Base-by-base conservation (phyloP, 306 rosid genomes). In the Lathyrus oleraceus region DNA sequence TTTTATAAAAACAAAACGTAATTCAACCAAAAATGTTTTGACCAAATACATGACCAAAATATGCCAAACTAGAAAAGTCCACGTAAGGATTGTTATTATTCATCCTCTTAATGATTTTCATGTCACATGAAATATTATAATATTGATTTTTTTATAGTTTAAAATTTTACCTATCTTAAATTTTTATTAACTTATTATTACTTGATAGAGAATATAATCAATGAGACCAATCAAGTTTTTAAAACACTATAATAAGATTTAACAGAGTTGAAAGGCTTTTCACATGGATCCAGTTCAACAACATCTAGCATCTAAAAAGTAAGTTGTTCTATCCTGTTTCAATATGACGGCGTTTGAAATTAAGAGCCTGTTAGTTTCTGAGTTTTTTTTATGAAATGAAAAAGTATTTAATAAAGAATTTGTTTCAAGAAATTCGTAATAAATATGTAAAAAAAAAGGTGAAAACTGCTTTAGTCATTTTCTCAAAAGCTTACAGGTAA, bases 261-360 rank as follows among this genome's bases (percentile, higher is more conserved):
- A 3, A 1, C 14, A 40, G 44, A 40, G 25, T 2, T 23, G 25
- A 23, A 23, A 23, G 25, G 25, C 25, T 40, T 40, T 40, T 58
- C 30, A 10, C 32, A 32, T 32, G 69, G 25, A 23, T 23, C 2
- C 25, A 23, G 69, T 67, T 51, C 61, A 59, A 75, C 23, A 35
- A 65, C 53, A 57, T 47, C 47, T 17, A 61, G 69, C 39, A 61
- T 19, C 17, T 67, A 5, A 59, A 23, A 65, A 56, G 36, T 30
- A 48, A 44, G 23, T 38, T 44, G 27, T 36, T 32, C 21, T 9
- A 16, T 49, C 30, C 49, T 40, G 38, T 23, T 32, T 20, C 20
- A 61, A 61, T 59, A 60, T 0, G 5, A 32, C 39, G 8, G 39
- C n/a, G 1, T 10, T 56, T 40, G 43, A 54, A 54, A 25, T 56